Conservation (phyloP, 208 protist genomes). For the Acanthamoeba culbertsoni region DNA sequence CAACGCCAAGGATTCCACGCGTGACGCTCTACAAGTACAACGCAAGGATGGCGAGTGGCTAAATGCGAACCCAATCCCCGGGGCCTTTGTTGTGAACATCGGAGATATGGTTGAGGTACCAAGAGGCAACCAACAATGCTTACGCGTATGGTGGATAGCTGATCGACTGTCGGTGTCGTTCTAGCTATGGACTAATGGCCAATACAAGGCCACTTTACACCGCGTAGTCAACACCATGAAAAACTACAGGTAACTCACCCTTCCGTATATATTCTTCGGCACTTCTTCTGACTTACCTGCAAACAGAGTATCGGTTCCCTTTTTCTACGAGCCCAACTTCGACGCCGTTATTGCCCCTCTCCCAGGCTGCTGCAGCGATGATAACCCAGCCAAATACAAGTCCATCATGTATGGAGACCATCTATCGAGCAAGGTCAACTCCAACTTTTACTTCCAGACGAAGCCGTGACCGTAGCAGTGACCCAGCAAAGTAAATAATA, state of each 20-base stretch:
- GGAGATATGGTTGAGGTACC: slow-evolving; percentile 50
- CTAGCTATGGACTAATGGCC: slow-evolving; percentile 11
- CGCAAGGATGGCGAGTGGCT: slow-evolving; percentile 23
- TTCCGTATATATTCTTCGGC: background rate
- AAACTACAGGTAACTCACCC: background rate
- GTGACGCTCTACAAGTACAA: background rate
- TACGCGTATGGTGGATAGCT: no score
- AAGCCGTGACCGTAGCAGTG: no score
- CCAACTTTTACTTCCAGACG: slow-evolving; percentile 1
- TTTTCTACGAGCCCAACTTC: slow-evolving; percentile 36
- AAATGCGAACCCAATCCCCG: slow-evolving; percentile 27
- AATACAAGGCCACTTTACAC: background rate
- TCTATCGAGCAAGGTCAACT: background rate
- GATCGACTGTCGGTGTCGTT: no score
- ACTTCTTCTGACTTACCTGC: background rate
- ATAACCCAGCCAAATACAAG: background rate
- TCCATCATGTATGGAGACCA: background rate
- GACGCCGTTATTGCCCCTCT: background rate
- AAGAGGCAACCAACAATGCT: no score
- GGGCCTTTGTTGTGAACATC: slow-evolving; percentile 36
- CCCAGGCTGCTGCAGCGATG: background rate
- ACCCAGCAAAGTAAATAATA: no score
- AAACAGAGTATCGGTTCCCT: background rate
- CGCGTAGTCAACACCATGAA: background rate
- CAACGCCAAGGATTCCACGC: background rate